Conservation (phyloP, 2,329 filamentous ascomycete species). For the Aspergillus sp. region DNA sequence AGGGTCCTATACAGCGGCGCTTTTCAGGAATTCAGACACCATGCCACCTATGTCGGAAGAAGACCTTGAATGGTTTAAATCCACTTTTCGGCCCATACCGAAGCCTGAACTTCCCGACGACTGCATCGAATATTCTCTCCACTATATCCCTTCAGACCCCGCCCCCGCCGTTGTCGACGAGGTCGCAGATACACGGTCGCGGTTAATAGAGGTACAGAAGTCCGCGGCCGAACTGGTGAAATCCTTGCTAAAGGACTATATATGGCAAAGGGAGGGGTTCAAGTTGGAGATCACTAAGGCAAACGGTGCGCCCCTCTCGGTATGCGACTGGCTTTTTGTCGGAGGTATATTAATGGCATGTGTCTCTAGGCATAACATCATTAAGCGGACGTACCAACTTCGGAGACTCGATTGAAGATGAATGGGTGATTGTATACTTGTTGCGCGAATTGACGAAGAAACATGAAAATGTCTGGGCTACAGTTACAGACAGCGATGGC, state of each 20-base stretch:
- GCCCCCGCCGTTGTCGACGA: conserved; percentile 59
- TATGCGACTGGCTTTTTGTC: neutral
- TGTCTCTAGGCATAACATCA: conserved; percentile 53
- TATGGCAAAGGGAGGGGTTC: conserved; percentile 91
- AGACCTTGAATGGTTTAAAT: conserved; percentile 68
- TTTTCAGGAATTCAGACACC: neutral
- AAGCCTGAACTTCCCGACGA: conserved; percentile 75
- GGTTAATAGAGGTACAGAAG: conserved; percentile 74
- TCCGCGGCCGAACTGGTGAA: conserved; percentile 67
- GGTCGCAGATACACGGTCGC: conserved; percentile 56
- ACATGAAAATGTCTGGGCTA: conserved; percentile 77
- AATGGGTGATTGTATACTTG: conserved; percentile 94
- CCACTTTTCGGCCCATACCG: conserved; percentile 68
- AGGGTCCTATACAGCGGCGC: neutral
- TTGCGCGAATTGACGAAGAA: conserved; percentile 77
- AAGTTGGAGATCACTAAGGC: conserved; percentile 65
- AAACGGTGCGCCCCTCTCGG: conserved; percentile 56
- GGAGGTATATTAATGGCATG: conserved; percentile 8
- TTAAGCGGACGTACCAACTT: conserved; percentile 82
- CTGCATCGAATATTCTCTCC: conserved; percentile 82
- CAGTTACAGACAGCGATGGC: conserved; percentile 84
- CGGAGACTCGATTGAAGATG: conserved; percentile 93
- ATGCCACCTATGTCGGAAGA: conserved; percentile 56
- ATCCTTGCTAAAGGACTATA: conserved; percentile 76
- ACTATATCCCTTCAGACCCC: conserved; percentile 66